Evolutionary conservation across 805 yeast species (phyloP), one percentile per base, ranked within the genome.

Genomic region (Blastobotrys attinorum): DNA sequence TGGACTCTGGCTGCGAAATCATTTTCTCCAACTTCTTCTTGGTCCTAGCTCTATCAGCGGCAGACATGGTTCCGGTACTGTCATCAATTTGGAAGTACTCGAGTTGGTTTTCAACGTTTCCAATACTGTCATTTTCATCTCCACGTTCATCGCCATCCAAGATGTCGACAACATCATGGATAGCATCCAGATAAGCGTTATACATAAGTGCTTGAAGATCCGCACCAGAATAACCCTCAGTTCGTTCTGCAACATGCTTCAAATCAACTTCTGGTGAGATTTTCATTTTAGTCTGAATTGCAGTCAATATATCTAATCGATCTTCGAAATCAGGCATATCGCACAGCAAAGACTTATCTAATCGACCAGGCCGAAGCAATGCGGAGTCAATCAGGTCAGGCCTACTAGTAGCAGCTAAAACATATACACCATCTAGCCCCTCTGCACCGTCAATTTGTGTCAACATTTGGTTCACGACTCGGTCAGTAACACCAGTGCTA

Each of bases 371-470:
- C 62, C 98, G 79, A 46, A 92, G 66, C 44, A 92, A 70, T 0
- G 98, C 98, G 2, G 96, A 82, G 61, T 92, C 98, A 51, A 92
- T 89, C 53, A 92, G 71, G 57, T 92, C 98, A 0, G 98, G 98
- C 55, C 98, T 73, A 54, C 92, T 81, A 0, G 97, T 92, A 1
- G 97, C 98, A 0, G 97, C 97, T 21, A 92, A 69, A 0, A 92
- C 96, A 59, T 92, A 90, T 2, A 92, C 97, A 2, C 97, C 97
- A 55, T 89, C 97, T 22, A 89, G 69, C 0, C 97, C 97, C 62
- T 92, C 97, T 0, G 97, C 97, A 66, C 98, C 98, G 63, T 92
- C 98, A 96, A 92, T 89, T 60, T 92, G 97, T 0, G 98, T 92
- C 55, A 92, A 73, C 77, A 92, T 76, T 60, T 92, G 98, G 64